Evolutionary conservation across 2,329 filamentous ascomycete genomes (phyloP), one percentile per base, ranked within the genome.

Genomic region (Clonostachys byssicola): DNA sequence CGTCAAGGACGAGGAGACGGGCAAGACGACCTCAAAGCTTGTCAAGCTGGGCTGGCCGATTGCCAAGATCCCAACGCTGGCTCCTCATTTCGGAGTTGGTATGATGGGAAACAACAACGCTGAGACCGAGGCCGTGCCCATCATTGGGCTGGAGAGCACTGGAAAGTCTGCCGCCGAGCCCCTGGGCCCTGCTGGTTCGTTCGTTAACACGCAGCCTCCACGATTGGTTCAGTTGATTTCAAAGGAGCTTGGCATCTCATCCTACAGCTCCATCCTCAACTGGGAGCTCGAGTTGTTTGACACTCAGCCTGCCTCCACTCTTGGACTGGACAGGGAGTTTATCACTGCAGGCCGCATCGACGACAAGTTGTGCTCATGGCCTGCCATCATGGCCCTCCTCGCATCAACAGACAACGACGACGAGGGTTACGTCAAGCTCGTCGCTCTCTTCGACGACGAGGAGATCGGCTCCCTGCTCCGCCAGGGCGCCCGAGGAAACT

Each of bases 271-370:
- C 45, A 96, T 99, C 52, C 73, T 96, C 48, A 95, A 94, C 72
- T 99, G 94, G 94, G 94, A 99, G 63, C 81, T 97, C 36, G 94
- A 99, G 70, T 85, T 99, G 34, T 99, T 87, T 62, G 94, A 97
- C 67, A 81, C 82, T 5, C 91, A 96, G 64, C 89, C 92, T 9
- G 92, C 92, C 2, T 83, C 86, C 39, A 79, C 90, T 16, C 86
- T 89, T 54, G 94, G 94, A 12, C 67, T 99, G 48, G 89, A 95
- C 58, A 89, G 87, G 63, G 92, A 97, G 58, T 86, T 99, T 64
- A 95, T 99, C 68, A 96, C 92, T 54, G 92, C 89, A 9, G 92
- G 92, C 49, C 87, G 94, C 46, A 94, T 97, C 55, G 94, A 99
- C 63, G 94, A 99, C 72, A 97, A 96, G 74, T 85, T 99, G 42